These are phyloP conservation scores for Metschnikowia kunwiensis DNA, from an alignment of 805 yeast genomes.

Conservation along the genomic window DNA sequence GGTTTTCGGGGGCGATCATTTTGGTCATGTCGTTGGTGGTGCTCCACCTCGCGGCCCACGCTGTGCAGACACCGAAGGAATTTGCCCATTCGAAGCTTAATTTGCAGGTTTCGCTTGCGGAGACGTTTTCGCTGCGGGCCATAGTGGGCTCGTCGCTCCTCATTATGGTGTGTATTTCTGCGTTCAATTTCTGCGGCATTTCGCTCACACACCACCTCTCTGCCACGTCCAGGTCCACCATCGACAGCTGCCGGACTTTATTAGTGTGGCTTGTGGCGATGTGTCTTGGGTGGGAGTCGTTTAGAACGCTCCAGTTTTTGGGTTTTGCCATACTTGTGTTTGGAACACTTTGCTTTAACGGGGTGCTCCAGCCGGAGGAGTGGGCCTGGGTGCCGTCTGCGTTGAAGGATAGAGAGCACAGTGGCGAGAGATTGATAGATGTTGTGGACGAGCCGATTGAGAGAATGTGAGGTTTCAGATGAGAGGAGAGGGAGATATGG, in stretches of 20 bases:
- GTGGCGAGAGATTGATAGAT: slow-evolving; percentile 20
- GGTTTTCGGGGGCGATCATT: slow-evolving; percentile 56
- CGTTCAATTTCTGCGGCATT: slow-evolving; percentile 72
- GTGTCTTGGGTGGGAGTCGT: slow-evolving; percentile 70
- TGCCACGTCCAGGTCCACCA: slow-evolving; percentile 76
- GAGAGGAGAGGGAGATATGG: too few species aligned
- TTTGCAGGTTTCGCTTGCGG: slow-evolving; percentile 45
- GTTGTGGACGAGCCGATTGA: slow-evolving; percentile 33
- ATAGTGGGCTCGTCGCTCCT: slow-evolving; percentile 54
- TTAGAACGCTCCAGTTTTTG: slow-evolving; percentile 54
- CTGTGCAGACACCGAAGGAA: slow-evolving; percentile 24
- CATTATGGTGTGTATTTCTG: slow-evolving; percentile 69
- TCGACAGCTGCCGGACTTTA: slow-evolving; percentile 73
- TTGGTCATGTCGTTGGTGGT: slow-evolving; percentile 45
- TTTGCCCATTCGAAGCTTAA: slow-evolving; percentile 55
- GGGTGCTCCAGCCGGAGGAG: slow-evolving; percentile 54
- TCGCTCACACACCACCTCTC: slow-evolving; percentile 61
- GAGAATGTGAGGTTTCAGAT: slow-evolving; percentile 19
- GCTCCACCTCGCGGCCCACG: slow-evolving; percentile 41
- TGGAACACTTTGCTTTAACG: slow-evolving; percentile 75
- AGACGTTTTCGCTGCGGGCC: slow-evolving; percentile 42
- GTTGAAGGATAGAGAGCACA: slow-evolving; percentile 28
- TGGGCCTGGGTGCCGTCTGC: slow-evolving; percentile 47
- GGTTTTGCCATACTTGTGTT: slow-evolving; percentile 64
- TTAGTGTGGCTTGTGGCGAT: slow-evolving; percentile 74